Conservation (phyloP, 192 early-diverging fungal species). For the Coemansia sp. region DNA sequence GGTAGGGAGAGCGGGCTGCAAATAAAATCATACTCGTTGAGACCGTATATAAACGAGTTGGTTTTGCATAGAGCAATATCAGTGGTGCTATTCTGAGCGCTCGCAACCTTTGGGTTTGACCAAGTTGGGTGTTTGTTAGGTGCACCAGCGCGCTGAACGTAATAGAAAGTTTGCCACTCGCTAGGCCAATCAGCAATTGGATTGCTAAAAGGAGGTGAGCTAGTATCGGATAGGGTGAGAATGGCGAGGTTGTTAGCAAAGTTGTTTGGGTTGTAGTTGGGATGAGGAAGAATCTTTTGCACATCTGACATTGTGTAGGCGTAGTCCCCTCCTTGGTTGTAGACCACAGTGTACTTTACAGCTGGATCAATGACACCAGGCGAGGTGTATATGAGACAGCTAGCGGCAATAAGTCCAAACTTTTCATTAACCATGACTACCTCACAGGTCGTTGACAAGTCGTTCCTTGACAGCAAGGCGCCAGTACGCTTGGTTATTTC, state of each 20-base stretch:
- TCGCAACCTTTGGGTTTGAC: background rate
- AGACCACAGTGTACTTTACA: background rate
- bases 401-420: slow-evolving; percentile 27
- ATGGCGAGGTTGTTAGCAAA: slow-evolving; percentile 45
- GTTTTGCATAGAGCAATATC: slow-evolving; percentile 1
- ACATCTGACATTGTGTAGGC: background rate
- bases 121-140: background rate
- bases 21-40: slow-evolving; percentile 18
- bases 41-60: slow-evolving; percentile 8
- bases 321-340: background rate
- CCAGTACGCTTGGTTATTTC: slow-evolving; percentile 4
- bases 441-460: slow-evolving; percentile 14
- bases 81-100: background rate
- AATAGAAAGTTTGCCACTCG: slow-evolving; percentile 17
- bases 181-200: slow-evolving; percentile 11
- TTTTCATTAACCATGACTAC: slow-evolving; percentile 18
- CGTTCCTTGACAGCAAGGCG: background rate
- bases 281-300: slow-evolving; percentile 14
- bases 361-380: background rate
- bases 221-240: background rate
- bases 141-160: slow-evolving; percentile 8
- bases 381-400: slow-evolving; percentile 10
- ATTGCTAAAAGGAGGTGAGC: background rate
- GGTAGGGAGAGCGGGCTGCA: slow-evolving; percentile 17
- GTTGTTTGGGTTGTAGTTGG: slow-evolving; percentile 22